Conservation (phyloP, 2,329 filamentous ascomycete genomes). For the Verticillium albo-atrum region DNA sequence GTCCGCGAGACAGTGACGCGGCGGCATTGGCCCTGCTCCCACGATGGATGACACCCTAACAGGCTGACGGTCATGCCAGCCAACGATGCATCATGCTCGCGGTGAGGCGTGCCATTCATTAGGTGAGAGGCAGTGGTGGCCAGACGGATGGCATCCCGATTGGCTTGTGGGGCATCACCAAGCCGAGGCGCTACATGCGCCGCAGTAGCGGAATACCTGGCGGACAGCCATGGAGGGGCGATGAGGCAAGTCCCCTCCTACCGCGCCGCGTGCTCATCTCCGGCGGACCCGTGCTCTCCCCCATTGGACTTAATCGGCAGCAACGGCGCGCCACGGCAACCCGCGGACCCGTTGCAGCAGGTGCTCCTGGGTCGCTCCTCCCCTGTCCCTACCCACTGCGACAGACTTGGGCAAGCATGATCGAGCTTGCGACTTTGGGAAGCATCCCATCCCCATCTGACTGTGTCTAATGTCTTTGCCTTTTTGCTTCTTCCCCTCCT, state of each 20-base stretch:
- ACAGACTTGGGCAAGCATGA: neutral
- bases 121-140: neutral
- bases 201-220: neutral
- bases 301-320: neutral
- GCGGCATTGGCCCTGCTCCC: too few relatives aligned
- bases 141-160: neutral
- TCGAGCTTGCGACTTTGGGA: neutral
- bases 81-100: neutral
- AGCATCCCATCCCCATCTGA: neutral
- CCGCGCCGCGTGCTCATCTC: neutral
- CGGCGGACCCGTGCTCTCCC: neutral
- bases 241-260: neutral
- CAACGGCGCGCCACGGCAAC: neutral
- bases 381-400: neutral
- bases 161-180: neutral
- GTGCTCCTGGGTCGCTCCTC: neutral
- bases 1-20: too few relatives aligned
- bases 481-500: neutral
- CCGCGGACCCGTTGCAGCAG: neutral
- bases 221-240: neutral
- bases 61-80: neutral
- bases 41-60: too few relatives aligned
- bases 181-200: neutral
- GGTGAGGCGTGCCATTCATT: neutral
- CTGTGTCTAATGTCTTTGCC: neutral